phyloP scores from a whole-genome alignment of 2,329 filamentous ascomycete species.

The Paracorniculantispora psalliotae region DNA sequence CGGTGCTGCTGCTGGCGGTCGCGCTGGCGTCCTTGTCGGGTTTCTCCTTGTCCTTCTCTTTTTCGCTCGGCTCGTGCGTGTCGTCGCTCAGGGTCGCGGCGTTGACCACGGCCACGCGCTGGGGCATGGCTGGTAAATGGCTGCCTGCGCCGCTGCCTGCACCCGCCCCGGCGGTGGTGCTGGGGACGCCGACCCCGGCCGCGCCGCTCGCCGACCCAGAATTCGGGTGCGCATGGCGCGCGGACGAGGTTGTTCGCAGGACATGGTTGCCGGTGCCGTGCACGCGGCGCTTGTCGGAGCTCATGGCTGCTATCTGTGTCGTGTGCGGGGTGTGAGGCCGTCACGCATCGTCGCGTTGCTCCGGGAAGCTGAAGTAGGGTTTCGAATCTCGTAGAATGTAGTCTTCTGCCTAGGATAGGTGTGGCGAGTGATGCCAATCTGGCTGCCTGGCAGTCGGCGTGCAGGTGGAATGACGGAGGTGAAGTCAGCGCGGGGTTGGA shows the following conservation, averaged over 20 bases:
- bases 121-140: conserved; percentile 25
- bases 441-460: background rate
- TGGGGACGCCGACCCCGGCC: background rate
- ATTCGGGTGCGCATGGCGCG: background rate
- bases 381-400: background rate
- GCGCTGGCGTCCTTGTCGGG: conserved; percentile 17
- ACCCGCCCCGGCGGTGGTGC: conserved; percentile 23
- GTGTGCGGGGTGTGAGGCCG: background rate
- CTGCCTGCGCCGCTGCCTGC: conserved; percentile 26
- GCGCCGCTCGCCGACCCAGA: conserved; percentile 15
- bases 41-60: conserved; percentile 21
- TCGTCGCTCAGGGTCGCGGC: conserved; percentile 22
- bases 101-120: conserved; percentile 25
- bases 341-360: conserved; percentile 6
- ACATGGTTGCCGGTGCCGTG: conserved; percentile 22
- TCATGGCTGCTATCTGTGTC: conserved; percentile 26
- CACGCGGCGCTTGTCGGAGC: conserved; percentile 42
- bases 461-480: background rate
- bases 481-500: background rate
- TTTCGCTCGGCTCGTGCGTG: conserved; percentile 23
- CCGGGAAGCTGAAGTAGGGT: background rate
- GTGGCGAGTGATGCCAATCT: background rate
- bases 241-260: conserved; percentile 19
- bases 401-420: background rate
- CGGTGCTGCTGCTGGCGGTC: conserved; percentile 16